Evolutionary conservation across 2,329 filamentous ascomycete species (phyloP).

Genomic region (Pyricularia sp.): DNA sequence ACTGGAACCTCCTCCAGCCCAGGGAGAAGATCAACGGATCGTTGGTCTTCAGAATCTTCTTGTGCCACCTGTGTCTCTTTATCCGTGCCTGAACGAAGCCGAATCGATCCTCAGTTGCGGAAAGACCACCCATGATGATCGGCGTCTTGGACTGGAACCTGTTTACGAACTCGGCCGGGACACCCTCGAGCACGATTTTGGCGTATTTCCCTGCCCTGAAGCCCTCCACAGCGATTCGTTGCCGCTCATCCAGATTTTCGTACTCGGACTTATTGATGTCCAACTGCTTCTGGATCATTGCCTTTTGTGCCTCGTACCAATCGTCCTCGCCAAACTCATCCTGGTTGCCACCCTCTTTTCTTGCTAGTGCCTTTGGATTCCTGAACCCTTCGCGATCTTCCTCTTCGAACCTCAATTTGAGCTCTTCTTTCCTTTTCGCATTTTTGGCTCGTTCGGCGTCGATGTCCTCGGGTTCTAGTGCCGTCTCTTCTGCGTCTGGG

Average conservation of each 20-base stretch:
- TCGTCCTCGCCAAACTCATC: conserved; percentile 93
- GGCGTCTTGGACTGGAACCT: conserved; percentile 74
- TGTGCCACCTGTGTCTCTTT: conserved; percentile 97
- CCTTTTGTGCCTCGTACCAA: conserved; percentile 97
- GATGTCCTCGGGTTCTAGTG: conserved; percentile 37
- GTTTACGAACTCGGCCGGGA: conserved; percentile 79
- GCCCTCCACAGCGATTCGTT: conserved; percentile 75
- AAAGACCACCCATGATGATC: conserved; percentile 80
- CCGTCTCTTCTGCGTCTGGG: conserved; percentile 15
- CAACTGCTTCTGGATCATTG: conserved; percentile 84
- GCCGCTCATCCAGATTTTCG: conserved; percentile 70
- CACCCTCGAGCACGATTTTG: conserved; percentile 75
- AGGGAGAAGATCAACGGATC: conserved; percentile 95
- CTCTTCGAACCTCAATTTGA: conserved; percentile 89
- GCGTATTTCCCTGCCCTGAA: conserved; percentile 87
- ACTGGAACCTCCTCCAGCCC: conserved; percentile 92
- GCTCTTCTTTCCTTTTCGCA: conserved; percentile 82
- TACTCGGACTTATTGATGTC: conserved; percentile 96
- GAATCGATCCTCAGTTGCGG: conserved; percentile 87
- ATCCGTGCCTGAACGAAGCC: conserved; percentile 92
- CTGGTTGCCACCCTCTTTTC: conserved; percentile 52
- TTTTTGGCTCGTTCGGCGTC: conserved; percentile 85
- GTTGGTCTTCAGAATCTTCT: conserved; percentile 97
- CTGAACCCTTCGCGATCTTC: conserved; percentile 94
- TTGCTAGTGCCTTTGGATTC: conserved; percentile 72